A percentile compares a stretch with the other conserved stretches of the same genome.
Conservation (phyloP, 805 yeast genomes). For the Metschnikowia sp. region DNA sequence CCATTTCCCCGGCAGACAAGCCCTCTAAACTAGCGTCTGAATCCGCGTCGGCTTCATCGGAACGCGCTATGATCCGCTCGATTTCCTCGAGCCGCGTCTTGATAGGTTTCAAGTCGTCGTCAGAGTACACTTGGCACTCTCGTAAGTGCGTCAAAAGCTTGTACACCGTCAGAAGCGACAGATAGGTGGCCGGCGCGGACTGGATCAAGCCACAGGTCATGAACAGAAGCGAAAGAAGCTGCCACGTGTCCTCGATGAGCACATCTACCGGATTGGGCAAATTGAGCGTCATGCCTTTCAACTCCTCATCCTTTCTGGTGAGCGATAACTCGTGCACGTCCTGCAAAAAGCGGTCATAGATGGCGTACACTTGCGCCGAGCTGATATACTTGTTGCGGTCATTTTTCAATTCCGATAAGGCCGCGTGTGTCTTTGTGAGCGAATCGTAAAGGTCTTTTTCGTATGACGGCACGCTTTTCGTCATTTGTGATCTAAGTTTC, state of each 20-base stretch:
- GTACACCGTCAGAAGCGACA: constrained; percentile 82
- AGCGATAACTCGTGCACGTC: constrained; percentile 51
- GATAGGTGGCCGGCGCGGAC: constrained; percentile 91
- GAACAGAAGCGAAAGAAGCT: constrained; percentile 78
- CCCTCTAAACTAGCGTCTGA: constrained; percentile 12
- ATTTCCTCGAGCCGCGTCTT: constrained; percentile 71
- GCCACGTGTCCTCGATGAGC: constrained; percentile 84
- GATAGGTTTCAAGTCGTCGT: constrained; percentile 79
- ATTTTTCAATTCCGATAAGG: constrained; percentile 45
- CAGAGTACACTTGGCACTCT: constrained; percentile 79
- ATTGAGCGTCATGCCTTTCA: constrained; percentile 32
- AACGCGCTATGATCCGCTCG: constrained; percentile 50
- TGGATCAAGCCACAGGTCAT: constrained; percentile 89
- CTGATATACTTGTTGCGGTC: constrained; percentile 63
- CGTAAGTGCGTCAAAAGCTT: constrained; percentile 77
- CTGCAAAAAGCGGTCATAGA: constrained; percentile 56
- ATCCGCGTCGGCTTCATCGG: constrained; percentile 5
- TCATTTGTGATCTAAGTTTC: constrained; percentile 7
- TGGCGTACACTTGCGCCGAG: constrained; percentile 60
- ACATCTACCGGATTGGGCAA: constrained; percentile 61
- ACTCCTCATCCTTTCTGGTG: constrained; percentile 48
- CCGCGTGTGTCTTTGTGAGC: constrained; percentile 25
- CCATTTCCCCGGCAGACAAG: constrained; percentile 5
- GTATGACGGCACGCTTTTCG: constrained; percentile 29
- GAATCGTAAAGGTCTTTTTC: constrained; percentile 33